phyloP scores from a whole-genome alignment of 116 monocot species.

The Dioscorea cayenensis region DNA sequence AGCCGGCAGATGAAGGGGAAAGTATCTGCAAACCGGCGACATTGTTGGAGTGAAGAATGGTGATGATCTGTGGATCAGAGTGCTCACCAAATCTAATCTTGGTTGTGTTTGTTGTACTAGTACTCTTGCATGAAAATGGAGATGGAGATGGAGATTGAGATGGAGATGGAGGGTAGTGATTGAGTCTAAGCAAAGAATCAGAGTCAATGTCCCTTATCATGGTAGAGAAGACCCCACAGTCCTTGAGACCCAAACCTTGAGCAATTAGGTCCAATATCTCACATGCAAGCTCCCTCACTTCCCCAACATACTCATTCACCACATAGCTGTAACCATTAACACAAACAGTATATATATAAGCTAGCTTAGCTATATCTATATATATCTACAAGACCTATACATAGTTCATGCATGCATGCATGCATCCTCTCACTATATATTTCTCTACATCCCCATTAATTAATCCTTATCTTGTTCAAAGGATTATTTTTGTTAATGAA shows the following conservation, averaged over 20 bases:
- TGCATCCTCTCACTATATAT: no score
- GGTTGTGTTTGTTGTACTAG: neutral
- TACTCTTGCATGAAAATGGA: neutral
- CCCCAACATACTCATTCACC: conserved; percentile 49
- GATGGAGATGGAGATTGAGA: neutral
- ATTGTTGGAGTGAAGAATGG: conserved; percentile 64
- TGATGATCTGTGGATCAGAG: conserved; percentile 84
- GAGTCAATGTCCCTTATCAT: conserved; percentile 46
- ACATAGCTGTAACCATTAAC: conserved; percentile 27
- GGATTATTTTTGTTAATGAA: no score
- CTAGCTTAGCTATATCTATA: neutral
- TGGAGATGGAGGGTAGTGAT: conserved; percentile 58
- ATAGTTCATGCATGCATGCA: neutral
- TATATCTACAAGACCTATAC: neutral
- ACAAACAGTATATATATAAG: neutral
- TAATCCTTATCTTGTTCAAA: no score
- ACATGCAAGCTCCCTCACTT: conserved; percentile 47
- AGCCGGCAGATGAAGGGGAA: neutral
- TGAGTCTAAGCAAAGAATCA: conserved; percentile 74
- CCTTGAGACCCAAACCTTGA: conserved; percentile 48
- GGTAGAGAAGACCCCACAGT: conserved; percentile 28
- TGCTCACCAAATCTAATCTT: conserved; percentile 86
- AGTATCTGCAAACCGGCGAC: conserved; percentile 66
- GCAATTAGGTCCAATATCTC: conserved; percentile 65
- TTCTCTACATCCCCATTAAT: no score